Base-by-base conservation (phyloP, 768 basidiomycete genomes). In the Lentinula aciculospora region DNA sequence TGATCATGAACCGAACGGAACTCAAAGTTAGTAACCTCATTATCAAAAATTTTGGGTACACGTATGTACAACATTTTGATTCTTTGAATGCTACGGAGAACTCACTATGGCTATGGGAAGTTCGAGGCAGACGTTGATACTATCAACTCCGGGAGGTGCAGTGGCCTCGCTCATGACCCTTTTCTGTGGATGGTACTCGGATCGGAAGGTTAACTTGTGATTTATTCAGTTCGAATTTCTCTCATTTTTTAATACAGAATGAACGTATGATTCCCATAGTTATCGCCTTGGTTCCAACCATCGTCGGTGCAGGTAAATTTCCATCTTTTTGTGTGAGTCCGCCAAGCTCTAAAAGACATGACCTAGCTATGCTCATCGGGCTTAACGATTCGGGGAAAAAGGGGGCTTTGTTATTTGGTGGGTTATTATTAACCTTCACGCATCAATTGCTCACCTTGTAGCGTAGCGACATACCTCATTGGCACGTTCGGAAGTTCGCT, bases 191-290 rank as follows among this genome's bases (percentile, higher is more conserved):
- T 86, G 81, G 78, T 84, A 83, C 65, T 84, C 85, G 0, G 86
- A 86, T 63, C 81, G 71, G 67, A 85, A 80, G 78, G 84, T 81
- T 51, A 7, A 46, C 37, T 25, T 47, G 44, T 3, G 21, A 40
- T 36, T 25, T 10, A 50, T 31, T 19, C 17, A 13, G 17, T 29
- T 21, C 28, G 6, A 13, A 0, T 34, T 29, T n/a, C 12, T 54
- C 19, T 42, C 23, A 3, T 21, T 17, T 8, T 3, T 25, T 32
- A 28, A 19, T 13, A 8, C 39, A 80, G 83, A 75, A 74, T 36
- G 83, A 84, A 60, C 75, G 84, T 3, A 85, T 84, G 84, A 58
- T 77, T 3, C 85, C 85, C 0, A 82, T 86, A 34, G 70, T 84
- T 12, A 74, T 84, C 61, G 79, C 80, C 3, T 58, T 86, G 36